Base-by-base conservation (phyloP, 257 asterid species). In the Solanum acaule region DNA sequence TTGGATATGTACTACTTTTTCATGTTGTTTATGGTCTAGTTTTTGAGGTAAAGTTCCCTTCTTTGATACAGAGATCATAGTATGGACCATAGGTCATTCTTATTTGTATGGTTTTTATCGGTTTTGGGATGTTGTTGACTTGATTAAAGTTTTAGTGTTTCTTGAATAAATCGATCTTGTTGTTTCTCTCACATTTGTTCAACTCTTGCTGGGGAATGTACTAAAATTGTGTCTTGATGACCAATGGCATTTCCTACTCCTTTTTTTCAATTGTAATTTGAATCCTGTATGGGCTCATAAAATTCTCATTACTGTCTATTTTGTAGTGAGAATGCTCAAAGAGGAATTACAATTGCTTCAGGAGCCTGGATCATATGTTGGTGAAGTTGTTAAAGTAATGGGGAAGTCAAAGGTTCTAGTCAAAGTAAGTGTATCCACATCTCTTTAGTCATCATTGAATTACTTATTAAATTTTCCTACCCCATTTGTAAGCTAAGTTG, bases 331-430 rank as follows among this genome's bases (percentile, higher is more conserved):
- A 89, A 94, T 96, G 90, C 94, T 96, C 76, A 95, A 96, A 93
- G 98, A 97, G 88, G 99, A 97, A 93, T 90, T 97, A 91, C 98
- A 97, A 87, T 93, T 97, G 87, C 98, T 97, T 91, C 98, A 96
- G 93, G 98, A 97, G 90, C 98, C 99, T 83, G 99, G 98, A 86
- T 97, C 98, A n/a, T 96, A 94, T 91, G 99, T 97, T 40, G 98
- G 98, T 9, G 98, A 96, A 94, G 98, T 96, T 92, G 98, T 95
- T 87, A 96, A 96, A 92, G 98, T 96, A 35, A 95, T 96, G 99
- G 99, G 98, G 87, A 95, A 96, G 89, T 95, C 98, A 12, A 95
- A 97, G 93, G 98, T 97, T 87, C 94, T 97, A 72, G 99, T 97
- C 46, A 97, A 97, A 95, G 99, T 95, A 35, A 87, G 97, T 90